Evolutionary conservation across 108 stramenopile species (phyloP), one percentile per base, ranked within the genome.

Genomic region (Skeletonema costatum): DNA sequence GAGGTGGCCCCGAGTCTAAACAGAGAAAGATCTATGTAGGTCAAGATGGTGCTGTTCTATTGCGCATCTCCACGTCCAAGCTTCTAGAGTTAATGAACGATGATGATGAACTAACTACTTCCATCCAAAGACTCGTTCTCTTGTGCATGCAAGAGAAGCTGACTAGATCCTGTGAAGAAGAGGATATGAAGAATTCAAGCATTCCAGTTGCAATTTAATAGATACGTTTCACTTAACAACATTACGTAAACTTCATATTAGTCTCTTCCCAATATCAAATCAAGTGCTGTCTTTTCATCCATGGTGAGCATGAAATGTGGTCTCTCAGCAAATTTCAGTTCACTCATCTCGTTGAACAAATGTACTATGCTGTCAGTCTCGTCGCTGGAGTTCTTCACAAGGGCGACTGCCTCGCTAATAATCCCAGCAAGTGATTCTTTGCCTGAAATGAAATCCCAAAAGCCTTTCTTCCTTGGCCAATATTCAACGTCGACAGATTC

Each of bases 381-480:
- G 14, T 33, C 32, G 36, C 42, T 36, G 25, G 10, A 41, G 35
- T 36, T 48, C 41, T 17, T 67, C 1, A 41, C 10, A 5, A 31
- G 35, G 21, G 66, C 4, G 59, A 60, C 9, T 17, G n/a, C 16
- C 30, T 61, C 38, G 3, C 5, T 41, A n/a, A 67, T 46, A 39
- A 79, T 39, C 0, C 36, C 56, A 13, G 50, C 65, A 32, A 46
- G 41, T 4, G 31, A 68, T 29, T 33, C 48, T 48, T 53, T 33
- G 1, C 30, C 12, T 38, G 53, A 46, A n/a, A 73, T 48, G 16
- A 63, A 13, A 10, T 62, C 66, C 35, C 59, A 41, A 13, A 71
- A 60, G 10, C 51, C 64, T 53, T 74, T 46, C 16, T 33, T 62
- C 39, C 73, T 85, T 29, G 90, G 90, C 86, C 83, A 91, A 44